Conservation (phyloP, 108 stramenopile species). For the Seminavis robusta region DNA sequence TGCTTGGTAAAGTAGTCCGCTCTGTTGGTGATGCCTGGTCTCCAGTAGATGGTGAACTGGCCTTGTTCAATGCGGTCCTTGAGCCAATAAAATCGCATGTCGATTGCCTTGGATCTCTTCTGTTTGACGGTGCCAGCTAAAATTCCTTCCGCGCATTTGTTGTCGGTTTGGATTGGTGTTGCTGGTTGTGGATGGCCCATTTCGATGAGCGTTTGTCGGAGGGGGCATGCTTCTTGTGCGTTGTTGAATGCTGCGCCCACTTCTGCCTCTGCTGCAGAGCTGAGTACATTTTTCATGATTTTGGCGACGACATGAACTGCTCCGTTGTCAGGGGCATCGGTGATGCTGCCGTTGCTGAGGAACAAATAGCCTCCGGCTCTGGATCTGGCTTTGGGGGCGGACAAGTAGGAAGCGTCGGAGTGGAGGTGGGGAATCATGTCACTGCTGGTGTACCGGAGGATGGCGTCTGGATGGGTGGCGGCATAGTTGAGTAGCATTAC, state of each 20-base stretch:
- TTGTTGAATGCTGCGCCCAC: slow-evolving; percentile 31
- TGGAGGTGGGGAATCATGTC: slow-evolving; percentile 37
- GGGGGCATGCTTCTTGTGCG: slow-evolving; percentile 17
- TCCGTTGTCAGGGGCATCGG: too few relatives aligned
- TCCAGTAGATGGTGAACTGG: too few relatives aligned
- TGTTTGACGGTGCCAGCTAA: slow-evolving; percentile 35
- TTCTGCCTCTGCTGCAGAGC: slow-evolving; percentile 9
- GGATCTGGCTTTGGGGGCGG: slow-evolving; percentile 28
- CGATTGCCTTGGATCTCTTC: slow-evolving; percentile 26
- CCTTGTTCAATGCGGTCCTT: slow-evolving; percentile 1
- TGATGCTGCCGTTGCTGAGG: too few relatives aligned
- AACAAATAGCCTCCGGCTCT: slow-evolving; percentile 28
- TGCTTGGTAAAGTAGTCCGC: too few relatives aligned
- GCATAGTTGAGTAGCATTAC: slow-evolving; percentile 40
- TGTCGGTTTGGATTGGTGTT: slow-evolving; percentile 42
- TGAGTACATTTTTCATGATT: not conserved
- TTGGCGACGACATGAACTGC: too few relatives aligned
- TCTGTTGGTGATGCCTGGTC: too few relatives aligned
- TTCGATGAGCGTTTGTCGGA: slow-evolving; percentile 17
- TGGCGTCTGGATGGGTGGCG: slow-evolving; percentile 44
- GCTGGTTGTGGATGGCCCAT: slow-evolving; percentile 44
- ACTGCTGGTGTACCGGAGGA: slow-evolving; percentile 30
- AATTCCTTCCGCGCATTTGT: slow-evolving; percentile 41
- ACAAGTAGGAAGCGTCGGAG: slow-evolving; percentile 33
- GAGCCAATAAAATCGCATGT: slow-evolving; percentile 17